Conservation (phyloP, 139 green algal species). For the Penium margaritaceum region DNA sequence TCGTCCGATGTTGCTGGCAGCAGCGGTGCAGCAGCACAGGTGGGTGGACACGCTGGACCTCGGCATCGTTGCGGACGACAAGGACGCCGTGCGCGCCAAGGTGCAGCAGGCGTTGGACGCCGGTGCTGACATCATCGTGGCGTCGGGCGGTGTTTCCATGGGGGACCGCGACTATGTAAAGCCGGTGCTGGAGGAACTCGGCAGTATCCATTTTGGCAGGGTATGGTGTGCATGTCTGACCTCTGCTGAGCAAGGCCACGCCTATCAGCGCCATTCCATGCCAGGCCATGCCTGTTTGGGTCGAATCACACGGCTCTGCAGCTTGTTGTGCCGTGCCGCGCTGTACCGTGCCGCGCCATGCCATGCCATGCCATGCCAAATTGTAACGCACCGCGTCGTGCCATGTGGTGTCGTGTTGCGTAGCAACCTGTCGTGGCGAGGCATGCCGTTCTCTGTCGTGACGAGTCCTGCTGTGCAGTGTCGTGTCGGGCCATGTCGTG, state of each 20-base stretch:
- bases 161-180: slow-evolving; percentile 91
- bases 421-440: too few relatives aligned
- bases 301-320: not conserved
- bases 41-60: slow-evolving; percentile 57
- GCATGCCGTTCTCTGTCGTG: too few relatives aligned
- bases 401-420: too few relatives aligned
- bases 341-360: not conserved
- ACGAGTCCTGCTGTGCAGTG: too few relatives aligned
- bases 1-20: slow-evolving; percentile 77
- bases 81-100: slow-evolving; percentile 50
- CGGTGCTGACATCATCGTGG: slow-evolving; percentile 64
- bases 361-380: not conserved
- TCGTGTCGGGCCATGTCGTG: too few relatives aligned
- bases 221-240: slow-evolving; percentile 16
- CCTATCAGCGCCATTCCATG: too few relatives aligned
- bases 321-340: not conserved
- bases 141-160: slow-evolving; percentile 87
- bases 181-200: slow-evolving; percentile 71
- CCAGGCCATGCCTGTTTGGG: too few relatives aligned
- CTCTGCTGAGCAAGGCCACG: too few relatives aligned
- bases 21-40: slow-evolving; percentile 48
- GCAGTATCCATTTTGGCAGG: slow-evolving; percentile 81
- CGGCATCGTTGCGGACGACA: slow-evolving; percentile 66
- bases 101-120: slow-evolving; percentile 62
- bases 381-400: too few relatives aligned